phyloP scores from a whole-genome alignment of 1,284 basidiomycete species.

The Trichosporon ovoides region DNA sequence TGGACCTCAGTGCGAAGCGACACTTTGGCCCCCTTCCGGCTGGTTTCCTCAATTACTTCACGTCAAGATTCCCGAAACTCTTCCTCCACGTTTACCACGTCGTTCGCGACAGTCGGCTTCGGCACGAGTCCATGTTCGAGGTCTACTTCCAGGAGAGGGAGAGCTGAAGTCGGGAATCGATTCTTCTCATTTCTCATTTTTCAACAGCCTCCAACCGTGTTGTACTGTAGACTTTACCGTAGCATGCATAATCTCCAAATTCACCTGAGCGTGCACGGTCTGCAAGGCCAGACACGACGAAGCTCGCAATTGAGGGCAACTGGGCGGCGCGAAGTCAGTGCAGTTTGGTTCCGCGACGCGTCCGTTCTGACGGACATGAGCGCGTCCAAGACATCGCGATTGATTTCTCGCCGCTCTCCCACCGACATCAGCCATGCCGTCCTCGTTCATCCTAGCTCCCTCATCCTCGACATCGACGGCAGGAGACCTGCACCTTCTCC shows the following conservation, averaged over 20 bases:
- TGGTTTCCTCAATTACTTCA: conserved; percentile 90
- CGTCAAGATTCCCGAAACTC: conserved; percentile 78
- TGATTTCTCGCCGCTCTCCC: neutral
- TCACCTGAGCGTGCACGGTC: too few species aligned
- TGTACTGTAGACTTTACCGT: too few species aligned
- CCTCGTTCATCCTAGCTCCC: conserved; percentile 13
- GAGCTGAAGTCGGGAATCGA: neutral
- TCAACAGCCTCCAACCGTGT: too few species aligned
- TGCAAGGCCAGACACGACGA: too few species aligned
- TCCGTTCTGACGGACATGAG: neutral
- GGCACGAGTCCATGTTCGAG: conserved; percentile 76
- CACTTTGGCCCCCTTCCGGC: conserved; percentile 84
- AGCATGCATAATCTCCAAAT: too few species aligned
- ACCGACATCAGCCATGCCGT: conserved; percentile 4
- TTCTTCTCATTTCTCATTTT: neutral
- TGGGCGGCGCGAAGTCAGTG: too few species aligned
- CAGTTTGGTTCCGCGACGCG: neutral
- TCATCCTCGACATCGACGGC: neutral
- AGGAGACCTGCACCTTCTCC: conserved; percentile 35
- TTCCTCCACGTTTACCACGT: conserved; percentile 89
- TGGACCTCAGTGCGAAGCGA: conserved; percentile 81
- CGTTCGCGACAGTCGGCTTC: conserved; percentile 61
- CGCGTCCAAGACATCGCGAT: neutral
- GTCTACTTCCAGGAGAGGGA: conserved; percentile 57
- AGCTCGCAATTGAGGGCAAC: too few species aligned